phyloP scores from a whole-genome alignment of 352 stramenopile genomes.

The Phytophthora europaea region DNA sequence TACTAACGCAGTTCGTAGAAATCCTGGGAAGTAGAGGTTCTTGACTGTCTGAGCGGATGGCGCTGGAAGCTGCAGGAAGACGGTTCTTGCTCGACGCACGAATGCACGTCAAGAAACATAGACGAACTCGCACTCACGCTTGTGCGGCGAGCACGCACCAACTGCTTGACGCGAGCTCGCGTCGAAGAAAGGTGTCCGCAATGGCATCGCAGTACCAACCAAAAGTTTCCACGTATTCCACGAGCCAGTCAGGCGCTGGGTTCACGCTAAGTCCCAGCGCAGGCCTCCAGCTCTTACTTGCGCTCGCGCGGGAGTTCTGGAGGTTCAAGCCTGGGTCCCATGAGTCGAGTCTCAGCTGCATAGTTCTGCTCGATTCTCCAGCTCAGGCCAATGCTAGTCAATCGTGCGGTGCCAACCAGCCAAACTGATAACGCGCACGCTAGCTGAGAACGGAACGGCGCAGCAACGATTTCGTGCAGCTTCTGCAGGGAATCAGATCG shows the following conservation, averaged over 20 bases:
- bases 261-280: constrained; percentile 32
- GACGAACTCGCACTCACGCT: constrained; percentile 2
- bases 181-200: constrained; percentile 22
- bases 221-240: constrained; percentile 34
- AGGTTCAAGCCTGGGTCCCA: constrained; percentile 37
- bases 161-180: constrained; percentile 5
- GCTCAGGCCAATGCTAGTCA: constrained; percentile 14
- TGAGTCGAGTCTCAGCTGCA: constrained; percentile 35
- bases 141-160: neutral
- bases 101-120: constrained; percentile 14
- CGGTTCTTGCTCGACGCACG: constrained; percentile 21
- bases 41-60: neutral
- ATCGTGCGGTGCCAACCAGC: constrained; percentile 7
- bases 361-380: constrained; percentile 12
- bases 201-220: constrained; percentile 2
- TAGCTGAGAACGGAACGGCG: constrained; percentile 19
- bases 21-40: neutral
- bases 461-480: constrained; percentile 2
- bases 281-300: constrained; percentile 25
- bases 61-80: constrained; percentile 22
- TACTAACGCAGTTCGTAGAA: neutral
- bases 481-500: constrained; percentile 30
- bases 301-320: neutral
- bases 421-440: constrained; percentile 40
- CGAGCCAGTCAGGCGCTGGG: constrained; percentile 28